A percentile compares a stretch with the other conserved stretches of the same genome.
Conservation (phyloP, 1,284 basidiomycete species). For the Schizophyllum amplum region DNA sequence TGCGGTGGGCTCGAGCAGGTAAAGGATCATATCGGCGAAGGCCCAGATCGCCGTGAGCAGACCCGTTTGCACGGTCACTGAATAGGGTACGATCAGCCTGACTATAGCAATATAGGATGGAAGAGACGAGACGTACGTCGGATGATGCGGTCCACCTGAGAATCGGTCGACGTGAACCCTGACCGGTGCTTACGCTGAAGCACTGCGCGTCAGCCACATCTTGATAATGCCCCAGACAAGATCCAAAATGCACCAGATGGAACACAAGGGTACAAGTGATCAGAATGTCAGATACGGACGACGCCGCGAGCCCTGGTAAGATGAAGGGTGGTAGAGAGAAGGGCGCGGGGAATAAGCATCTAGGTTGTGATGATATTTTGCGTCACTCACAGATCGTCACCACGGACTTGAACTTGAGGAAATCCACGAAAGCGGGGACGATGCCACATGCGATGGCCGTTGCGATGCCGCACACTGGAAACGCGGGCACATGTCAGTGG, state of each 20-base stretch:
- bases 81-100: neutral
- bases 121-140: neutral
- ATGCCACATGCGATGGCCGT: conserved; percentile 18
- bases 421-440: conserved; percentile 22
- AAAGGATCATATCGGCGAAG: neutral
- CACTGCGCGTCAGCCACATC: too few species aligned
- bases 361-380: too few species aligned
- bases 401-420: conserved; percentile 22
- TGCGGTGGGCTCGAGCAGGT: neutral
- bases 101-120: neutral
- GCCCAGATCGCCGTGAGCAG: neutral
- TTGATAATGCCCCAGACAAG: neutral
- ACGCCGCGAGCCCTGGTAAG: neutral
- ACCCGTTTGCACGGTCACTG: neutral
- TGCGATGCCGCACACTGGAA: conserved; percentile 13
- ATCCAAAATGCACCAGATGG: neutral
- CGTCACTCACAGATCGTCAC: conserved; percentile 5
- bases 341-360: too few species aligned
- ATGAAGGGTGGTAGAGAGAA: neutral
- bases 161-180: neutral
- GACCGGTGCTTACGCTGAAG: neutral
- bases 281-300: neutral
- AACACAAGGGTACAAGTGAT: neutral
- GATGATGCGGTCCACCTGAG: neutral
- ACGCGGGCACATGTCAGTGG: neutral